Evolutionary conservation across 345 rosid species (phyloP).

Genomic region (Populus alba): DNA sequence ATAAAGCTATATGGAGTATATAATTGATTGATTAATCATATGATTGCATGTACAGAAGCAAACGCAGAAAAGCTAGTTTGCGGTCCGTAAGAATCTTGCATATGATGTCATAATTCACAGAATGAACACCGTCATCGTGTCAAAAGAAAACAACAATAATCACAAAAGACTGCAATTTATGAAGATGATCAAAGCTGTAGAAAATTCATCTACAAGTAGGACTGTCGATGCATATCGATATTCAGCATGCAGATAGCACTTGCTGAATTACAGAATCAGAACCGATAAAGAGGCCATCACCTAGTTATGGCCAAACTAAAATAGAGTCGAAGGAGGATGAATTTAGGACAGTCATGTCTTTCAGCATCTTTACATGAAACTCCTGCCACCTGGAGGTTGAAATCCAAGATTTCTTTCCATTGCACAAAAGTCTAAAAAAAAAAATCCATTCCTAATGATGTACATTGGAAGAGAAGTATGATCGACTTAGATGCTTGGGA

Average conservation of each 20-base stretch:
- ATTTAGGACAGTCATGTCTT: background rate
- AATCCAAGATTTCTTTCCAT: background rate
- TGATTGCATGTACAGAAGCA: conserved; percentile 7
- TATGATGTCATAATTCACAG: background rate
- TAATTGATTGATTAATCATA: background rate
- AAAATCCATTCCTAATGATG: background rate
- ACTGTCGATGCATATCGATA: background rate
- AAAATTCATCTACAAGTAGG: background rate
- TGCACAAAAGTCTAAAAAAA: background rate
- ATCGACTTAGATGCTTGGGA: conserved; percentile 50
- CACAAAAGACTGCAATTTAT: background rate
- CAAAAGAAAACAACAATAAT: background rate
- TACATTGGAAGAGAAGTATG: conserved; percentile 3
- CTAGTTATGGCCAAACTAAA: background rate
- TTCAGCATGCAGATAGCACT: background rate
- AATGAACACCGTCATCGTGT: background rate
- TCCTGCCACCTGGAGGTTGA: background rate
- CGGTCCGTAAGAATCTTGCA: background rate
- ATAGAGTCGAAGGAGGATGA: background rate
- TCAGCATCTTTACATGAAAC: background rate
- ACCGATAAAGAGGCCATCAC: background rate
- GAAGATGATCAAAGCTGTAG: background rate
- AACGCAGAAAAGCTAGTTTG: background rate
- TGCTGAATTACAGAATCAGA: conserved; percentile 10
- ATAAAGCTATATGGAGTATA: background rate